Evolutionary conservation across 2,329 filamentous ascomycete genomes (phyloP), one percentile per base, ranked within the genome.

Genomic region (Cladophialophora immunda): DNA sequence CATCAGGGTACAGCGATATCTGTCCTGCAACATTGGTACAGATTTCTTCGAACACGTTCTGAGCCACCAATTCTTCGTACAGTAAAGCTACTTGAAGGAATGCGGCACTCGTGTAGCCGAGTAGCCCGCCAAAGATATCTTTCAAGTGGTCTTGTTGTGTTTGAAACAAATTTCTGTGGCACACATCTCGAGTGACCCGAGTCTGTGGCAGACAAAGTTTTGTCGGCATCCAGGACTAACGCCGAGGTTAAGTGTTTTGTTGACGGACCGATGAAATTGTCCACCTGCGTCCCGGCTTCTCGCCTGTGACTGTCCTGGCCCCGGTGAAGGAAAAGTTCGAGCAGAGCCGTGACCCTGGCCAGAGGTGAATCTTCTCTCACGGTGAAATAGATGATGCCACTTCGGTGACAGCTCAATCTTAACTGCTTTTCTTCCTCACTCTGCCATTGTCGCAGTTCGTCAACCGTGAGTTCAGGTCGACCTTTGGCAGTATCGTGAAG

Each of bases 121-220:
- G 29, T 2, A 29, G 54, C 19, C 54, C 54, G 29, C 54, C 29
- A 15, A 56, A 56, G 4, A 56, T 36, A 2, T 1, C 5, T 56
- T 17, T 36, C 54, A 56, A 56, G 4, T 32, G 30, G n/a, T 56
- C 54, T 3, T 11, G 22, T 19, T 32, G n/a, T n/a, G n/a, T n/a
- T n/a, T n/a, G n/a, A n/a, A n/a, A n/a, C n/a, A n/a, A n/a, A n/a
- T n/a, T n/a, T n/a, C n/a, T n/a, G n/a, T n/a, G n/a, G n/a, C n/a
- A n/a, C n/a, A n/a, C n/a, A n/a, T n/a, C n/a, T n/a, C n/a, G n/a
- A 56, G 27, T 36, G 54, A 13, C 54, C 54, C 30, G 54, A 36
- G 54, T 56, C 54, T 22, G 54, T 29, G 22, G 54, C 15, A 36
- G 54, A 56, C 54, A 56, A 36, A 8, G 54, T 56, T 36, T 56